Base-by-base conservation (phyloP, 257 asterid species). In the Salvia miltiorrhiza region DNA sequence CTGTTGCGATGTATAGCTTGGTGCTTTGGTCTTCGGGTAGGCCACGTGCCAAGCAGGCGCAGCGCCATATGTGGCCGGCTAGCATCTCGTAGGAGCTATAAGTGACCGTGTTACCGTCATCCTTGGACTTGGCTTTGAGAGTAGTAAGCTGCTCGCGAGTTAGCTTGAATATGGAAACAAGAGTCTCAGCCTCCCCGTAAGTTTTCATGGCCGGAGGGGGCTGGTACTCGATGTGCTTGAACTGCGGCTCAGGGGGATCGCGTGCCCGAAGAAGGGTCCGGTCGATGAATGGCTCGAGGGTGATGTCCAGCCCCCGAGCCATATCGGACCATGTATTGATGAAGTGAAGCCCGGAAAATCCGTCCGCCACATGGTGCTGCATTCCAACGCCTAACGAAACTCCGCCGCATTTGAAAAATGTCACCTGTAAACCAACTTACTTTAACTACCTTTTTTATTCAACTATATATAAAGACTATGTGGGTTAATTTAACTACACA, bases 311-410 rank as follows among this genome's bases (percentile, higher is more conserved):
- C 11, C 97, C 97, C 0, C 97, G 92, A n/a, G 99, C 92, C 90
- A 89, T 84, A 24, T 94, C 97, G 16, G 99, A 87, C 99, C 99
- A 91, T 43, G 99, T 75, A 77, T 91, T 91, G 84, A 91, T 85
- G 85, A 91, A 94, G 74, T 94, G 99, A 49, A 94, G 96, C n/a
- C 98, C 99, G 1, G 99, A 89, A 60, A 91, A 87, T 8, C 99
- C 99, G 58, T 94, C 99, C 0, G 99, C 98, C 0, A 62, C 95
- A 3, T 91, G 97, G 69, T 94, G 99, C 65, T 94, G 96, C 98
- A 89, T 94, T 2, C 98, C 98, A 0, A 91, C 99, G 1, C 99
- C 98, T 7, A 94, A 75, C 8, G 99, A 94, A 21, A 84, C 98
- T 43, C 99, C 99, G 1, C 99, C 98, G 23, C 99, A 94, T 73